Conservation (phyloP, 345 rosid species). For the Gynandropsis gynandra region DNA sequence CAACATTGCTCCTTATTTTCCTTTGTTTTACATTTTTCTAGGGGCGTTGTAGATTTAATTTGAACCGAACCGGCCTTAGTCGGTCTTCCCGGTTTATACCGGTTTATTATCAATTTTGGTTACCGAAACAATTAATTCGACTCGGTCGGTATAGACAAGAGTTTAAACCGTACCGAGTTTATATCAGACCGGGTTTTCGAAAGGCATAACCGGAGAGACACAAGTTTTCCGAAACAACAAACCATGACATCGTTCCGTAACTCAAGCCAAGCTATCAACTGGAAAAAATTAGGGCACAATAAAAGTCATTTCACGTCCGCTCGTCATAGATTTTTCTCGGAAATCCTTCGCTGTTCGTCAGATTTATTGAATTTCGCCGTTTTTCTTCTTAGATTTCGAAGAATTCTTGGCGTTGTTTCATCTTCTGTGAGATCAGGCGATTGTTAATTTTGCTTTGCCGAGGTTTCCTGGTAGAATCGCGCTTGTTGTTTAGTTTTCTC, state of each 20-base stretch:
- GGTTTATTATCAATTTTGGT: background rate
- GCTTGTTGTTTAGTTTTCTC: background rate
- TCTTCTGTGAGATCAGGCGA: conserved; percentile 18
- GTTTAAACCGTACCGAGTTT: background rate
- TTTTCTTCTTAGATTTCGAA: too few relatives aligned
- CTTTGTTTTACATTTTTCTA: conserved; percentile 15
- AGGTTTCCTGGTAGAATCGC: background rate
- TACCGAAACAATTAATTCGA: too few relatives aligned
- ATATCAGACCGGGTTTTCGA: conserved; percentile 15
- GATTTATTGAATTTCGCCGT: conserved; percentile 12
- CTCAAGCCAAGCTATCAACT: conserved; percentile 30
- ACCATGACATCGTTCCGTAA: conserved; percentile 25
- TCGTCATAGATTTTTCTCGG: conserved; percentile 26
- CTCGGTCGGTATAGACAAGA: background rate
- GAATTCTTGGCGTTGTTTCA: conserved; percentile 1
- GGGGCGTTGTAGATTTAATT: conserved; percentile 7
- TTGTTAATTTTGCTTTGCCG: background rate
- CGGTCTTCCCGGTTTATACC: conserved; percentile 8
- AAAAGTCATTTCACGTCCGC: conserved; percentile 30
- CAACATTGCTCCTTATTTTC: conserved; percentile 24
- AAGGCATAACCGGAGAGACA: conserved; percentile 21
- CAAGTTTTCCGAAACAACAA: conserved; percentile 19
- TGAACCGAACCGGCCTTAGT: conserved; percentile 20
- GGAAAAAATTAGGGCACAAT: conserved; percentile 30
- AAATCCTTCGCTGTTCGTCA: conserved; percentile 19